Evolutionary conservation across 202 grass and related monocot genomes (phyloP), one percentile per base, ranked within the genome.

Genomic region (Musa balbisiana): DNA sequence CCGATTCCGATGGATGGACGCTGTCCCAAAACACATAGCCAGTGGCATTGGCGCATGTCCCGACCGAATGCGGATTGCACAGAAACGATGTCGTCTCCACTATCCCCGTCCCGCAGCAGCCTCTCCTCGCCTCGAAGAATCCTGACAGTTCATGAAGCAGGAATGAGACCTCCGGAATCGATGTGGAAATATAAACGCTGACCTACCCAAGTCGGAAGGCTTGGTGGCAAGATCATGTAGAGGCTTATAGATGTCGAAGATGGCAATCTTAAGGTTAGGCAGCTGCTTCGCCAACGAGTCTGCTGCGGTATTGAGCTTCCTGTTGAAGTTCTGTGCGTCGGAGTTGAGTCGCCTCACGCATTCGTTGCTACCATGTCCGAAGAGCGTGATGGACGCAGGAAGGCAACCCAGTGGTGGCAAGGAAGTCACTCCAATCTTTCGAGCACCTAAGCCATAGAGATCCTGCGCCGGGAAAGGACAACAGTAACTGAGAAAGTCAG

Each of bases 11-110:
- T 8, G 93, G 93, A 87, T 97, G 93, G 19, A 97, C 90, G 24
- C 55, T 79, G 76, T 97, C 90, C 88, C 92, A 97, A 85, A 93
- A 97, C 10, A 97, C 93, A 56, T 89, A 86, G 58, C 72, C 82
- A 12, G 82, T 93, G 8, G 90, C 83, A 50, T 97, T 93, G 23
- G 82, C 62, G 82, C 93, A 97, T 49, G 83, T 68, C 43, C 78
- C 58, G 0, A 53, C 43, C 33, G 77, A 76, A 54, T 95, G 80
- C n/a, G 73, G 90, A 71, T 84, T 81, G 83, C 90, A 97, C 21
- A 97, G 84, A 26, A 91, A 82, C 10, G 85, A 71, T 50, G 90
- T 91, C 53, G 86, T 97, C 84, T 80, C 82, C 16, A 52, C 24
- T 15, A 80, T 84, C 70, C 93, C 93, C 1, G 93, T 97, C 55